Evolutionary conservation across 1,139 yeast genomes (phyloP), one percentile per base, ranked within the genome.

Genomic region (Sugiyamaella grinbergsii): DNA sequence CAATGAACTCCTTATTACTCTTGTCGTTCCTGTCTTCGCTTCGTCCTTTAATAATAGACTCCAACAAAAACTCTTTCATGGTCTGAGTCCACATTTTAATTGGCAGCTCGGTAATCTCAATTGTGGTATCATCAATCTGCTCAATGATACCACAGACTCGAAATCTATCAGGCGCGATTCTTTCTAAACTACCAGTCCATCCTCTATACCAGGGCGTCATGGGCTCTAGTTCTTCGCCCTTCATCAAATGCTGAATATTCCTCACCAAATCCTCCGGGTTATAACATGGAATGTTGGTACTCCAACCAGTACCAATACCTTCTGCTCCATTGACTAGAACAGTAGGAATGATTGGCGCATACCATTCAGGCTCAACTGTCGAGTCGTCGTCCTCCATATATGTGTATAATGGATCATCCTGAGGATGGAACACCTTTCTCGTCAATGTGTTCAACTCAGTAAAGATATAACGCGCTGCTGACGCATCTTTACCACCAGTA

Each of bases 281-380:
- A 69, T 80, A 93, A 40, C 87, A 82, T 1, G 98, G 99, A 57
- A 94, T 85, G 56, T 81, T 83, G 1, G 98, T 90, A 55, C 96
- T 88, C 98, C 98, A 94, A 61, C 98, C 99, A 46, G 98, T 91
- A 59, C 99, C 99, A 68, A 94, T 94, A 72, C 99, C 99, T 71
- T 94, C 98, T 7, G 94, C 78, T 52, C 99, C 99, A 66, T 94
- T 94, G 5, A 94, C 96, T 55, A 94, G 75, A 28, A 93, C 67
- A 90, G 90, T 88, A 3, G 99, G 99, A 46, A 94, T 63, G 20
- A 94, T 82, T 0, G 99, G 99, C 32, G 88, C 74, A 67, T 90
- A 94, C 93, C 95, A 89, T 63, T 88, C 91, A 0, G 99, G 99
- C 67, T 94, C 98, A 19, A 93, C 96, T 0, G 94, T 83, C 60